These are phyloP conservation scores for Fraxinus latifolia DNA, from an alignment of 305 asterid genomes.

Conservation along the genomic window DNA sequence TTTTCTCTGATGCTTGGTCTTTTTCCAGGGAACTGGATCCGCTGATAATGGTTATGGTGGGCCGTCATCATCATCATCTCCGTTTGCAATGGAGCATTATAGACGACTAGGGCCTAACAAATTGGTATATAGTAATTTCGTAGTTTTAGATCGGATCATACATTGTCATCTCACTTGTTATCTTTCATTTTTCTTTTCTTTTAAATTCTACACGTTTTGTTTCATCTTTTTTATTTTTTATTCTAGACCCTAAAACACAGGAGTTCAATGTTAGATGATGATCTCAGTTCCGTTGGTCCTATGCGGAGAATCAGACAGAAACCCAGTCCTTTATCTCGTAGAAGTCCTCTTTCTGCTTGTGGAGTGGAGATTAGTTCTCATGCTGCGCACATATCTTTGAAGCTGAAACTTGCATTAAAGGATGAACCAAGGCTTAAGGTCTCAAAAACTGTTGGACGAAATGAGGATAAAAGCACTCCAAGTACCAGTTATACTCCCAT, in stretches of 20 bases:
- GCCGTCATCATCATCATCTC: conserved; percentile 28
- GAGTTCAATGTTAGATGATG: conserved; percentile 73
- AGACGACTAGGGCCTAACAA: conserved; percentile 27
- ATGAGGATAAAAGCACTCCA: conserved; percentile 38
- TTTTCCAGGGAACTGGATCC: conserved; percentile 52
- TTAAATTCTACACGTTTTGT: neutral
- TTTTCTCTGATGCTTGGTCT: conserved; percentile 15
- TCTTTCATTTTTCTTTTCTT: conserved; percentile 15
- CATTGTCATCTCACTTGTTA: neutral
- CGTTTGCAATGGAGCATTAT: conserved; percentile 33
- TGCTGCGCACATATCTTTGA: conserved; percentile 20
- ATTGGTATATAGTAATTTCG: conserved; percentile 36
- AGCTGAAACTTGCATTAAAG: conserved; percentile 36
- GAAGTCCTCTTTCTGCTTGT: conserved; percentile 20
- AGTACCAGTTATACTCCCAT: conserved; percentile 51
- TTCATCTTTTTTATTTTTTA: conserved; percentile 6
- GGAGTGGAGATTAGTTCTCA: conserved; percentile 34
- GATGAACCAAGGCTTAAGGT: conserved; percentile 33
- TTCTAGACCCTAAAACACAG: conserved; percentile 72
- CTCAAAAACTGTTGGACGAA: conserved; percentile 39
- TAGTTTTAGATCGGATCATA: conserved; percentile 14
- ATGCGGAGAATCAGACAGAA: conserved; percentile 78
- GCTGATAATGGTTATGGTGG: conserved; percentile 39
- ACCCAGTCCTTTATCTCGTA: conserved; percentile 46
- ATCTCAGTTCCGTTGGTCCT: conserved; percentile 70